Conservation (phyloP, 768 basidiomycete genomes). For the Rhodocollybia butyracea region DNA sequence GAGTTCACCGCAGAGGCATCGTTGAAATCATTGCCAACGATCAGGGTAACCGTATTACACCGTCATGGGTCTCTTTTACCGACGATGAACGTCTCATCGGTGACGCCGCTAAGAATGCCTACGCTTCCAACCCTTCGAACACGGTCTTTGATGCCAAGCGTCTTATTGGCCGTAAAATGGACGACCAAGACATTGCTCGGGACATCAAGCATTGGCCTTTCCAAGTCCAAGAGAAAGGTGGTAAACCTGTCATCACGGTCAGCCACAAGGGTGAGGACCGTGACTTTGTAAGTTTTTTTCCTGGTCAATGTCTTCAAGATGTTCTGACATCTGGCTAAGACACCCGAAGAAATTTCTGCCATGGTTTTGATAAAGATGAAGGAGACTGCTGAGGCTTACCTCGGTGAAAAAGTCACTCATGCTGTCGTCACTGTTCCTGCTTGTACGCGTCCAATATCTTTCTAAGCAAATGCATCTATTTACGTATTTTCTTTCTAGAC, state of each 20-base stretch:
- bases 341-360: slow-evolving; percentile 91
- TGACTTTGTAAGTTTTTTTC: slow-evolving; percentile 67
- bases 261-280: slow-evolving; percentile 75
- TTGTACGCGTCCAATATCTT: slow-evolving; percentile 44
- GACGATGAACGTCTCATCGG: slow-evolving; percentile 87
- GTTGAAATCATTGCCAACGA: slow-evolving; percentile 91
- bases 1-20: slow-evolving; percentile 81
- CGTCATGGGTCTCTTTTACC: slow-evolving; percentile 81
- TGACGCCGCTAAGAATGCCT: slow-evolving; percentile 95
- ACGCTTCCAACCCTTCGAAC: slow-evolving; percentile 86
- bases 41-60: slow-evolving; percentile 87
- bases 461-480: background rate
- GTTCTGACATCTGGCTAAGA: slow-evolving; percentile 37
- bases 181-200: slow-evolving; percentile 75
- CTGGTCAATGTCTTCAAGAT: background rate
- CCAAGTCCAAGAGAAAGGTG: slow-evolving; percentile 70
- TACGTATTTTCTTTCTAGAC: slow-evolving; percentile 39
- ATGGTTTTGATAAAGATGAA: slow-evolving; percentile 99
- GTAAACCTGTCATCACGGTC: slow-evolving; percentile 79
- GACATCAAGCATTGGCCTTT: slow-evolving; percentile 94
- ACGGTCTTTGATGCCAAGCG: slow-evolving; percentile 97
- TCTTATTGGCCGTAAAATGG: slow-evolving; percentile 83
- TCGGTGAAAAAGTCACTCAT: slow-evolving; percentile 93
- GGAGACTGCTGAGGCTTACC: slow-evolving; percentile 98
- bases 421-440: slow-evolving; percentile 98